These are phyloP conservation scores for Torrubiella hemipterigena DNA, from an alignment of 2,329 filamentous ascomycete species.

Conservation along the genomic window DNA sequence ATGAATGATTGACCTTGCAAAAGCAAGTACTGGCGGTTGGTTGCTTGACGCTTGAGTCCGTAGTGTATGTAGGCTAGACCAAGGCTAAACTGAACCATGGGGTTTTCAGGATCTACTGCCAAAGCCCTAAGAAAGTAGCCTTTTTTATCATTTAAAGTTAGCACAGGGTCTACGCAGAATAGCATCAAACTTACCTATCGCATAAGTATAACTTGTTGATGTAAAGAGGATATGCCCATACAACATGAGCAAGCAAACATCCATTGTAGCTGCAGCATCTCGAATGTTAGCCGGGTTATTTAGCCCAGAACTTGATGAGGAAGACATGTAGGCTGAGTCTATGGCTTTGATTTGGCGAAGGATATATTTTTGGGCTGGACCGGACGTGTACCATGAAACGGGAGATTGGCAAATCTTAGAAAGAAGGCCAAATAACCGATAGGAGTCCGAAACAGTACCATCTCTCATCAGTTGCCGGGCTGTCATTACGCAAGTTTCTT, in stretches of 20 bases:
- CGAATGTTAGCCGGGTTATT: no score
- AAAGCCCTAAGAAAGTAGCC: slow-evolving; percentile 75
- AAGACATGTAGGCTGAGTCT: no score
- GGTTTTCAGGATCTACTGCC: slow-evolving; percentile 63
- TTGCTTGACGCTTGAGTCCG: slow-evolving; percentile 75
- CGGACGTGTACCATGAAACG: slow-evolving; percentile 64
- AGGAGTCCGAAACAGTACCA: slow-evolving; percentile 70
- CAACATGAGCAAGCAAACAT: slow-evolving; percentile 71
- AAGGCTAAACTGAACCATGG: slow-evolving; percentile 69
- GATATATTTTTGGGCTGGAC: slow-evolving; percentile 80
- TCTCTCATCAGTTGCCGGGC: slow-evolving; percentile 78
- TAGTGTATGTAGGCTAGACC: slow-evolving; percentile 81
- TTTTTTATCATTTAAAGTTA: no score
- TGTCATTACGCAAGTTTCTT: slow-evolving; percentile 59
- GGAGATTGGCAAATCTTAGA: slow-evolving; percentile 65
- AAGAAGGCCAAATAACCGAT: slow-evolving; percentile 71
- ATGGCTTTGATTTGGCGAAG: slow-evolving; percentile 84
- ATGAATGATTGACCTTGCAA: slow-evolving; percentile 78
- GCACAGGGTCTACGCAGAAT: slow-evolving; percentile 1
- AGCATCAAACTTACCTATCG: slow-evolving; percentile 50
- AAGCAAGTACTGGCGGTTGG: slow-evolving; percentile 81
- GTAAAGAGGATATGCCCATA: slow-evolving; percentile 86
- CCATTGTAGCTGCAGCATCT: no score
- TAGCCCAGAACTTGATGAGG: no score
- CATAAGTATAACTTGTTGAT: slow-evolving; percentile 70